phyloP scores from a whole-genome alignment of 495 filamentous ascomycete species.

The Aspergillus indologenus region DNA sequence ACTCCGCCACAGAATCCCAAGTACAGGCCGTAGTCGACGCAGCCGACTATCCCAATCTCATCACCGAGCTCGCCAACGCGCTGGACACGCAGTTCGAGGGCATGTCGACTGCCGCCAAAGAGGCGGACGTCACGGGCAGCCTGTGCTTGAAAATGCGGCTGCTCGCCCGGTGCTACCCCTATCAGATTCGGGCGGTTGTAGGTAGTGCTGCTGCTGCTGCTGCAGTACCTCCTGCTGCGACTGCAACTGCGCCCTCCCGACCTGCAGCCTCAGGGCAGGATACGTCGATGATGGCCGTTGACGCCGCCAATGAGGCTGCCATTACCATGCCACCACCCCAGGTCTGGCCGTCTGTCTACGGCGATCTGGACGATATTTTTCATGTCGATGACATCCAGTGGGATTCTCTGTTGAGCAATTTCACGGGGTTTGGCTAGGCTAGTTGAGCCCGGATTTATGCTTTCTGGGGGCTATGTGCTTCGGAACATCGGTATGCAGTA shows the following conservation, averaged over 20 bases:
- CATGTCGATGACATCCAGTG: not conserved
- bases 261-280: too few species aligned
- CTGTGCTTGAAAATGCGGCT: slow-evolving; percentile 2
- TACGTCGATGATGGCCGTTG: not conserved
- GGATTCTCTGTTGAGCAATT: slow-evolving; percentile 1
- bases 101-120: not conserved
- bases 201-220: too few species aligned
- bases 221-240: too few species aligned
- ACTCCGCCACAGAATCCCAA: not conserved
- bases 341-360: not conserved
- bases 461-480: too few species aligned
- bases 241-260: too few species aligned
- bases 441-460: too few species aligned
- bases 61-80: not conserved
- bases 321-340: not conserved
- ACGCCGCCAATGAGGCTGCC: slow-evolving; percentile 1
- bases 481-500: too few species aligned
- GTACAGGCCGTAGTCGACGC: not conserved
- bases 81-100: not conserved
- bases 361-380: not conserved
- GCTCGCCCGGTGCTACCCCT: slow-evolving; percentile 2
- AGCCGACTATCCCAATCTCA: not conserved
- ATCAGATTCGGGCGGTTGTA: not conserved
- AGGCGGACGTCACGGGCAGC: not conserved
- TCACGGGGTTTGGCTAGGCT: not conserved